phyloP scores from a whole-genome alignment of 2,329 filamentous ascomycete genomes.

The Aureobasidium sp. region DNA sequence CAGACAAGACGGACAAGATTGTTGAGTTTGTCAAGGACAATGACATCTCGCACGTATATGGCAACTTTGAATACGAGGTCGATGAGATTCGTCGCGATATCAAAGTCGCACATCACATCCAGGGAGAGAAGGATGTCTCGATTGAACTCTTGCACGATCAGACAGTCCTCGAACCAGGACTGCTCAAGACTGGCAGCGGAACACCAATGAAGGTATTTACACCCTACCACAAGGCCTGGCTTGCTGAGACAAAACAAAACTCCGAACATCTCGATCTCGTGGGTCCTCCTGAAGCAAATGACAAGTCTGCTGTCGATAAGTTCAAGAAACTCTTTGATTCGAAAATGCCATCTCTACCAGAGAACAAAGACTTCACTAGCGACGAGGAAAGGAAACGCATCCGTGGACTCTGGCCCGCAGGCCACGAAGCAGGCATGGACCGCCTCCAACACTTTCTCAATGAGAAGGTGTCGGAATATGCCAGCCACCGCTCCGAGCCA shows the following conservation, averaged over 20 bases:
- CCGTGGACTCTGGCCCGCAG: slow-evolving; percentile 38
- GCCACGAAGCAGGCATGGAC: slow-evolving; percentile 35
- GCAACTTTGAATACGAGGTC: slow-evolving; percentile 41
- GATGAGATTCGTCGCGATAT: slow-evolving; percentile 40
- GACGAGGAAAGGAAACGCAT: slow-evolving; percentile 34
- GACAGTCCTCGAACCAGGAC: slow-evolving; percentile 40
- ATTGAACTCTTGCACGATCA: slow-evolving; percentile 43
- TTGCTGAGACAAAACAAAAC: slow-evolving; percentile 34
- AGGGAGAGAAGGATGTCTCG: slow-evolving; percentile 29
- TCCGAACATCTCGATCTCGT: slow-evolving; percentile 37
- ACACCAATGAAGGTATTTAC: slow-evolving; percentile 46
- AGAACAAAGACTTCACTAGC: slow-evolving; percentile 34
- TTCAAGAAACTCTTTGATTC: slow-evolving; percentile 53
- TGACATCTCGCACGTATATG: slow-evolving; percentile 39
- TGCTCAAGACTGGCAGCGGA: slow-evolving; percentile 33
- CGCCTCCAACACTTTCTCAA: slow-evolving; percentile 34
- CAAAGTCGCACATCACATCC: slow-evolving; percentile 32
- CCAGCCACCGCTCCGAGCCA: slow-evolving; percentile 35
- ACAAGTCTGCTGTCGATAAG: slow-evolving; percentile 36
- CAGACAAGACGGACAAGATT: slow-evolving; percentile 35
- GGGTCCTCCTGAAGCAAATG: slow-evolving; percentile 35
- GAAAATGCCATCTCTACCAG: slow-evolving; percentile 30
- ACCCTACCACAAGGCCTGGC: slow-evolving; percentile 42
- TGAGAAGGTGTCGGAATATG: slow-evolving; percentile 30
- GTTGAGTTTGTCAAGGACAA: slow-evolving; percentile 38